phyloP scores from a whole-genome alignment of 345 rosid genomes.

The Syzygium grande region DNA sequence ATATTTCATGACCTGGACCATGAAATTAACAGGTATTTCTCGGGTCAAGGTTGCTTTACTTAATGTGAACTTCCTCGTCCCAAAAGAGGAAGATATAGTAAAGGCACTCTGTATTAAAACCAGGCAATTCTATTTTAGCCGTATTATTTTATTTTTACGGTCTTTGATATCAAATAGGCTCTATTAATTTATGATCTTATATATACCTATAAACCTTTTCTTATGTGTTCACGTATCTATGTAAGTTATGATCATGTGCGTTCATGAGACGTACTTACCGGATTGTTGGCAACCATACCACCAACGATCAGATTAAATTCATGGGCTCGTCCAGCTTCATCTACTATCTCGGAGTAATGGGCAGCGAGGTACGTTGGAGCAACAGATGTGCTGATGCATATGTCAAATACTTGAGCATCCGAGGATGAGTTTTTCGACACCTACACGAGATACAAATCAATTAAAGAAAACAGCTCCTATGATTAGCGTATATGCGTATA shows the following conservation, averaged over 20 bases:
- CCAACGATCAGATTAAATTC: slow-evolving; percentile 77
- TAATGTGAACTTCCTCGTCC: background rate
- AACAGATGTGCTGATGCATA: slow-evolving; percentile 60
- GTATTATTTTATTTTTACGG: background rate
- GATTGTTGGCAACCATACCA: slow-evolving; percentile 58
- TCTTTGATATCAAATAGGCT: background rate
- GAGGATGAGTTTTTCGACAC: slow-evolving; percentile 11
- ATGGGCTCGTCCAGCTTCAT: slow-evolving; percentile 18
- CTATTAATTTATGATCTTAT: background rate
- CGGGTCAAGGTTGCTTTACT: background rate
- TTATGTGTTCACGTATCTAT: background rate
- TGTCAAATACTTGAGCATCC: slow-evolving; percentile 52
- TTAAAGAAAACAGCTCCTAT: background rate
- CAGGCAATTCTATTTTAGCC: background rate
- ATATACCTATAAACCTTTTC: background rate
- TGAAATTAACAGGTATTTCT: background rate
- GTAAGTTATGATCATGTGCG: background rate
- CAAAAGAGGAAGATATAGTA: background rate
- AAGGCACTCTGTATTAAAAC: background rate
- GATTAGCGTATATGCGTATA: background rate
- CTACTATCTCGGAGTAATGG: slow-evolving; percentile 39
- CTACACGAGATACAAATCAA: slow-evolving; percentile 13
- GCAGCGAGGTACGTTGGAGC: slow-evolving; percentile 70
- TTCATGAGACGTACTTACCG: slow-evolving; percentile 21
- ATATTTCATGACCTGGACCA: background rate